Evolutionary conservation across 768 basidiomycete genomes (phyloP), one percentile per base, ranked within the genome.

Genomic region (Suillus subluteus): DNA sequence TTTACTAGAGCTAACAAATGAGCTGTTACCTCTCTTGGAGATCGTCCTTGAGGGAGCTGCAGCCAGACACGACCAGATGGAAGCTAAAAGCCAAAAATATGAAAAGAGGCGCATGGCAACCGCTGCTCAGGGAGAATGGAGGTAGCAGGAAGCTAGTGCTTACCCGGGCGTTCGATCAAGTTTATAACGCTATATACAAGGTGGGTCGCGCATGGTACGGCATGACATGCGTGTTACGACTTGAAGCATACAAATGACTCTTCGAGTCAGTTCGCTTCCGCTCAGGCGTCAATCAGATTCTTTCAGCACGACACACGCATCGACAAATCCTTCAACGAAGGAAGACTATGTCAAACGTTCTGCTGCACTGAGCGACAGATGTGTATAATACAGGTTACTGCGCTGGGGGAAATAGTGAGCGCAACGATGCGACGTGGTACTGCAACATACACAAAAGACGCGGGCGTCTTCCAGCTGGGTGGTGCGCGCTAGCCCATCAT

Each of bases 1-100:
- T 63, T 81, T 79, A 52, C 80, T 68, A 5, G 79, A 78, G 50
- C 80, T 75, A n/a, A 90, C 81, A 69, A 88, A 90, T 3, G 77
- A 74, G 30, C 77, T 75, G n/a, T 72, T 32, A 43, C 69, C 65
- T 68, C 80, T 79, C 69, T 71, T 75, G 52, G 68, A 64, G 35
- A 69, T 18, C 4, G 78, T 80, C 62, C 71, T 74, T 16, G 80
- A 77, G 18, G 82, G 75, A 46, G 69, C 70, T 11, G 72, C 69
- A 8, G 81, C 76, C 26, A 61, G 40, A 21, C 40, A 61, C 6
- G 18, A 30, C 9, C 9, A 41, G 11, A 61, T 6, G 0, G 6
- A 41, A 18, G 40, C 7, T 12, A 61, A 30, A 41, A 61, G 6
- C 58, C 58, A 61, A 30, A 43, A 21, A 11, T 30, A 61, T 12